These are phyloP conservation scores for Melastoma malabathricum DNA, from an alignment of 345 rosid species.

Conservation along the genomic window DNA sequence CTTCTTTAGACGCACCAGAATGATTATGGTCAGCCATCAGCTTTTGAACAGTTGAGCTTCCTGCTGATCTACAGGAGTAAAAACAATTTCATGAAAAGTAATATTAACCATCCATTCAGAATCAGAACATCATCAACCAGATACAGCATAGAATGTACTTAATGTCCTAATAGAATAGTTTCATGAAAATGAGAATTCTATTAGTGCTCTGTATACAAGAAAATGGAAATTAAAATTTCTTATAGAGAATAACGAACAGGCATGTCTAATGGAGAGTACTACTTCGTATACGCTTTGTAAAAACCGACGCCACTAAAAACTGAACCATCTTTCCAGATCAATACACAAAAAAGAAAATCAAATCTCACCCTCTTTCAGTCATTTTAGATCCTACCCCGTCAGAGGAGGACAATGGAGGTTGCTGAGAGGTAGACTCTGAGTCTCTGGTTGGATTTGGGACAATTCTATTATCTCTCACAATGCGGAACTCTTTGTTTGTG, in stretches of 20 bases:
- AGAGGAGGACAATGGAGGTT: conserved; percentile 17
- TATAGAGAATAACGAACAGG: too few relatives aligned
- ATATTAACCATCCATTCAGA: neutral
- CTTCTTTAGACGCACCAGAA: conserved; percentile 23
- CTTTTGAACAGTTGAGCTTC: conserved; percentile 25
- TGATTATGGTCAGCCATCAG: conserved; percentile 17
- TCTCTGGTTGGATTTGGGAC: conserved; percentile 30
- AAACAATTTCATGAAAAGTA: neutral
- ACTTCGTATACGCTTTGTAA: too few relatives aligned
- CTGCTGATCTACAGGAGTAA: conserved; percentile 19
- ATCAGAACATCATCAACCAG: too few relatives aligned
- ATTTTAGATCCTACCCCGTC: conserved; percentile 15
- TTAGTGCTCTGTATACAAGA: too few relatives aligned
- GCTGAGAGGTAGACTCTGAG: conserved; percentile 22
- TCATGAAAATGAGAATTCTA: too few relatives aligned
- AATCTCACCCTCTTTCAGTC: conserved; percentile 38
- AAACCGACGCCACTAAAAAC: too few relatives aligned
- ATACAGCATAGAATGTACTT: too few relatives aligned
- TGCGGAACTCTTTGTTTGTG: conserved; percentile 32
- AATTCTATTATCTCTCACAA: conserved; percentile 69
- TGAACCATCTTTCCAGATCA: too few relatives aligned
- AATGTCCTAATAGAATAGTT: too few relatives aligned
- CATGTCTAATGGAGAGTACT: too few relatives aligned
- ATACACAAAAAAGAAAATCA: too few relatives aligned
- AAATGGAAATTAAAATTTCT: too few relatives aligned